Evolutionary conservation across 768 basidiomycete genomes (phyloP).

Genomic region (Boletus rubroflammeus): DNA sequence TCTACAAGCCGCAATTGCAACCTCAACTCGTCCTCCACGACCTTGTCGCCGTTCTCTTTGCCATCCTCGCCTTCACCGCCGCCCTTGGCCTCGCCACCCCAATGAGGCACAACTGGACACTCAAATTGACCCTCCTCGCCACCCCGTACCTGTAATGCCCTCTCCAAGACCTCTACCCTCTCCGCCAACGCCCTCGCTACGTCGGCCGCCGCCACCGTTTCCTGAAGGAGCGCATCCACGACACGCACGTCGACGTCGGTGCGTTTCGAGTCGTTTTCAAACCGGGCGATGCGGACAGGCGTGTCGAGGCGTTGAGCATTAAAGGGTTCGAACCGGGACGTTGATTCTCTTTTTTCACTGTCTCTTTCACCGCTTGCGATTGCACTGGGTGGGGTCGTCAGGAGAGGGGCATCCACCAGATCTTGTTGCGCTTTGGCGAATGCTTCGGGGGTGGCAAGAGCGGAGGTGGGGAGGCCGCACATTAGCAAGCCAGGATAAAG

Average conservation of each 20-base stretch:
- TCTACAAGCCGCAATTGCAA: conserved; percentile 13
- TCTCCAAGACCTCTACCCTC: conserved; percentile 25
- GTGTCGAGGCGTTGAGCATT: conserved; percentile 3
- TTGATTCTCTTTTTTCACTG: background rate
- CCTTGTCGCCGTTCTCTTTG: background rate
- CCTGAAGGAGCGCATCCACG: conserved; percentile 16
- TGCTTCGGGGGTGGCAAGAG: conserved; percentile 7
- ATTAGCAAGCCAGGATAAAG: background rate
- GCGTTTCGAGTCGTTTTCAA: background rate
- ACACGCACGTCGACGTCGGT: conserved; percentile 2
- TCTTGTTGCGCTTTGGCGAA: conserved; percentile 19
- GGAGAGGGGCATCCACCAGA: background rate
- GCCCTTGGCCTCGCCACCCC: background rate
- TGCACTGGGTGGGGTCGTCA: background rate
- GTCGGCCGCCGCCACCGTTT: conserved; percentile 15
- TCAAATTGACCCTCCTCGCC: background rate
- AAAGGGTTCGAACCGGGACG: background rate
- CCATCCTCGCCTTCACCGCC: too few species aligned
- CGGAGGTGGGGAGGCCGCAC: background rate
- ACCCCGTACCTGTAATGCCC: conserved; percentile 7
- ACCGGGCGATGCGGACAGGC: conserved; percentile 1
- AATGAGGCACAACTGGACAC: background rate
- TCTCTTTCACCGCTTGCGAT: background rate
- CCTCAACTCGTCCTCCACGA: conserved; percentile 7
- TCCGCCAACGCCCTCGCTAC: conserved; percentile 19